Conservation (phyloP, 2,329 filamentous ascomycete genomes). For the Penicillium sp. region DNA sequence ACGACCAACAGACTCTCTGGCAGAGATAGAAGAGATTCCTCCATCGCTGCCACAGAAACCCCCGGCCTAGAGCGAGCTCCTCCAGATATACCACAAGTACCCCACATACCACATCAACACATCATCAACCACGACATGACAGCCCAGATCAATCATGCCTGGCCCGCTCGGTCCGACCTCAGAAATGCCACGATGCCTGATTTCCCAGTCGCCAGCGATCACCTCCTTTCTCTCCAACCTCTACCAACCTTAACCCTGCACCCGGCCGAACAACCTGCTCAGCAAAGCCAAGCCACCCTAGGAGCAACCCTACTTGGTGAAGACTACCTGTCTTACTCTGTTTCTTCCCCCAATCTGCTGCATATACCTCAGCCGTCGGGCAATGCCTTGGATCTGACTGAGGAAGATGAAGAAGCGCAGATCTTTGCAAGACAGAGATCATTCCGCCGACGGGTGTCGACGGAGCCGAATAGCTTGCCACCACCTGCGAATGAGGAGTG, state of each 20-base stretch:
- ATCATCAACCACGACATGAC: background rate
- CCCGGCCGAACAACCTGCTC: slow-evolving; percentile 13
- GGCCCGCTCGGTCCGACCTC: slow-evolving; percentile 9
- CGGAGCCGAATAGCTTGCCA: slow-evolving; percentile 37
- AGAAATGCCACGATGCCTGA: slow-evolving; percentile 6
- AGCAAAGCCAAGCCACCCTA: slow-evolving; percentile 15
- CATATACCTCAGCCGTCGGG: slow-evolving; percentile 30
- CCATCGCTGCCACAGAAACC: slow-evolving; percentile 10
- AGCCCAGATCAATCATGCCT: background rate
- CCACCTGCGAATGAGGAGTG: slow-evolving; percentile 40
- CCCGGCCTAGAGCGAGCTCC: slow-evolving; percentile 17
- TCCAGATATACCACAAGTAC: background rate
- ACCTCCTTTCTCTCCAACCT: slow-evolving; percentile 13
- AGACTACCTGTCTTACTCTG: slow-evolving; percentile 36
- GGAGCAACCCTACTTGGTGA: slow-evolving; percentile 24
- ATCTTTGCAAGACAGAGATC: slow-evolving; percentile 26
- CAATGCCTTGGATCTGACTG: slow-evolving; percentile 23
- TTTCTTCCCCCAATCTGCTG: slow-evolving; percentile 40
- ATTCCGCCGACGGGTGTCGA: slow-evolving; percentile 37
- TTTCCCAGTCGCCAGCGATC: slow-evolving; percentile 10
- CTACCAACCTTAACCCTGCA: slow-evolving; percentile 24
- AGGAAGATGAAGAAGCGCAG: slow-evolving; percentile 26
- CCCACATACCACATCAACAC: slow-evolving; percentile 2
- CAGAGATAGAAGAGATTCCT: slow-evolving; percentile 25
- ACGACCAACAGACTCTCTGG: slow-evolving; percentile 27